phyloP scores from a whole-genome alignment of 441 rosid species.

The Erysimum pusillum region DNA sequence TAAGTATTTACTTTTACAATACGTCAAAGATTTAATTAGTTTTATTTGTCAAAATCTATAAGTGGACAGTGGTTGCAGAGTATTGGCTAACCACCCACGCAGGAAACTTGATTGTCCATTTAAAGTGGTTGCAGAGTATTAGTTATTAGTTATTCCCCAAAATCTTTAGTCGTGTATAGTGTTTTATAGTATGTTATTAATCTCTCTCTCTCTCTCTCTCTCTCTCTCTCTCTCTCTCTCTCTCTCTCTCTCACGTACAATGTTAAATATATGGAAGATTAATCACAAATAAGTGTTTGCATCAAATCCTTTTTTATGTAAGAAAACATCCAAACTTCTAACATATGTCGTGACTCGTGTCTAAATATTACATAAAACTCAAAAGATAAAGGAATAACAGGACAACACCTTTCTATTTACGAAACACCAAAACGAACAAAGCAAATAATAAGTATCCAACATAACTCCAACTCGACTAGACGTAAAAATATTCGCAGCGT shows the following conservation, averaged over 20 bases:
- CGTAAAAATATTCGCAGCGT: background rate
- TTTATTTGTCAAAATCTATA: too few relatives aligned
- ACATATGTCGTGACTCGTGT: constrained; percentile 16
- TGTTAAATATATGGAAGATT: background rate
- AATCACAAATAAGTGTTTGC: background rate
- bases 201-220: too few relatives aligned
- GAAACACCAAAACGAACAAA: constrained; percentile 27
- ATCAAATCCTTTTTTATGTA: background rate
- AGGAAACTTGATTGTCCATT: constrained; percentile 39
- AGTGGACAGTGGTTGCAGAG: too few relatives aligned
- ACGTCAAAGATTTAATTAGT: too few relatives aligned
- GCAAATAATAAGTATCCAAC: constrained; percentile 7
- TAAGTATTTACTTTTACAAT: too few relatives aligned
- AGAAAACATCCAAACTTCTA: background rate
- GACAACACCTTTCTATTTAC: constrained; percentile 7
- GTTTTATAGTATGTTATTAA: background rate
- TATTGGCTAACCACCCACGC: constrained; percentile 37
- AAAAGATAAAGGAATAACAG: constrained; percentile 21
- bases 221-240: background rate
- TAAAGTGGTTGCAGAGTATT: constrained; percentile 43
- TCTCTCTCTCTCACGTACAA: background rate
- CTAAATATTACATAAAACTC: constrained; percentile 28
- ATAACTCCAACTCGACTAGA: constrained; percentile 29
- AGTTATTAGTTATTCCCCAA: constrained; percentile 37
- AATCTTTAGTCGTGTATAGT: background rate